These are phyloP conservation scores for Gracilaria caudata DNA, from an alignment of 23 red algal species.

Conservation along the genomic window DNA sequence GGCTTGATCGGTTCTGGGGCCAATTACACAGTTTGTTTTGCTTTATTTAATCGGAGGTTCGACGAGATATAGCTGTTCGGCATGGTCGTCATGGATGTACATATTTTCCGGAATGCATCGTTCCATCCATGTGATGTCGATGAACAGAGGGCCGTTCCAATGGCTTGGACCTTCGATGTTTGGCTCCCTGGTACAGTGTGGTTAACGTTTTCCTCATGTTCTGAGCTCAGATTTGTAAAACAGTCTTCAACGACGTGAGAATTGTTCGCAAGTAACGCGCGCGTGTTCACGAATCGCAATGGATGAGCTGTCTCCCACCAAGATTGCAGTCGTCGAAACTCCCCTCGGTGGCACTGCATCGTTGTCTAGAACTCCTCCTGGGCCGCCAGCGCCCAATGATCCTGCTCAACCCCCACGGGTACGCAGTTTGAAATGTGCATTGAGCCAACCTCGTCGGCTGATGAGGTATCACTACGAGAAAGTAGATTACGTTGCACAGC, in stretches of 20 bases:
- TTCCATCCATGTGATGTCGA: background rate
- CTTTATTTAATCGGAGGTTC: background rate
- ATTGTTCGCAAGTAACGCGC: background rate
- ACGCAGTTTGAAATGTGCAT: background rate
- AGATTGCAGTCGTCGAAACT: slow-evolving; percentile 33
- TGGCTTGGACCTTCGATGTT: background rate
- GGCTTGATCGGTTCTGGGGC: background rate
- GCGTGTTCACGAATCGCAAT: background rate
- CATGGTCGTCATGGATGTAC: background rate
- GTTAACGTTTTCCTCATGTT: background rate
- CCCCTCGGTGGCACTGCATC: slow-evolving; percentile 4
- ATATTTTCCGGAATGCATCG: background rate
- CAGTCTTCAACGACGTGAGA: background rate
- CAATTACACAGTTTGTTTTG: background rate
- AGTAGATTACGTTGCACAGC: background rate
- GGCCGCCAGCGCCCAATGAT: background rate
- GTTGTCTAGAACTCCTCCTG: background rate
- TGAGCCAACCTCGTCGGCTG: background rate
- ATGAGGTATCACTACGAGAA: slow-evolving; percentile 10
- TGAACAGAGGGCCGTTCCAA: background rate
- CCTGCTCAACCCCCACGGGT: background rate
- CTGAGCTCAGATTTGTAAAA: background rate
- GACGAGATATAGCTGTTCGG: background rate
- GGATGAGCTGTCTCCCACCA: background rate
- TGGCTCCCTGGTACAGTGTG: background rate